A percentile compares a stretch with the other conserved stretches of the same genome.
These are phyloP conservation scores for Helianthus annuus DNA, from an alignment of 129 eudicot species.

Conservation along the genomic window DNA sequence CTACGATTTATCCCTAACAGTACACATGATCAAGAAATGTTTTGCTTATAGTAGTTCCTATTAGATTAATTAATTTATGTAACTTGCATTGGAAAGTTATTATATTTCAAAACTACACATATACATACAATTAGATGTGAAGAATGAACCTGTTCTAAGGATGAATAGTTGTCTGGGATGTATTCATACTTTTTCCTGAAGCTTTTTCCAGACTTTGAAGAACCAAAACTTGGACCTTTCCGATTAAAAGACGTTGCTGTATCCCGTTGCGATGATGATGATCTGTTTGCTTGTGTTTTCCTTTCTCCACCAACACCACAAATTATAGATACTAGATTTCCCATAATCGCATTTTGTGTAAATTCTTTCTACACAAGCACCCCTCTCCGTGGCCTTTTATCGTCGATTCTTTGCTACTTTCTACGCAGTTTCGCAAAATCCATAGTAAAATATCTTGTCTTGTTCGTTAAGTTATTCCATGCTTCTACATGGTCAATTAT, in stretches of 20 bases:
- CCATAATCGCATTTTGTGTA: constrained; percentile 28
- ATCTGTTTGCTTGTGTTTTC: constrained; percentile 5
- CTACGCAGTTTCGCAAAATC: constrained; percentile 16
- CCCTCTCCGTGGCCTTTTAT: constrained; percentile 14
- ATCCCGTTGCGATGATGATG: constrained; percentile 14
- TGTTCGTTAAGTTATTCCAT: constrained; percentile 13
- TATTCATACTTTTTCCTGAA: constrained; percentile 60
- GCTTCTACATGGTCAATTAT: neutral
- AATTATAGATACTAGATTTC: constrained; percentile 30
- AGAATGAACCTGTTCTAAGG: constrained; percentile 63
- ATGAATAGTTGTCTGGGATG: constrained; percentile 74
- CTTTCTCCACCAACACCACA: constrained; percentile 9
- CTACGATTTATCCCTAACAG: too few species aligned
- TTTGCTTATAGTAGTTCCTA: neutral
- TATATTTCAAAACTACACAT: neutral
- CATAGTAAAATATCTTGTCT: constrained; percentile 1
- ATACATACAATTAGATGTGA: neutral
- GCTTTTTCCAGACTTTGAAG: constrained; percentile 22
- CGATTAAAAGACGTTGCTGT: neutral
- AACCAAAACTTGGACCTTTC: constrained; percentile 11
- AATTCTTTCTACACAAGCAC: constrained; percentile 4
- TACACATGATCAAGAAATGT: too few species aligned
- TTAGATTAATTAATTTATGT: neutral
- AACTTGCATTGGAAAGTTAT: neutral
- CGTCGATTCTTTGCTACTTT: constrained; percentile 21